phyloP scores from a whole-genome alignment of 2,329 filamentous ascomycete species.

The Dothistroma septosporum region DNA sequence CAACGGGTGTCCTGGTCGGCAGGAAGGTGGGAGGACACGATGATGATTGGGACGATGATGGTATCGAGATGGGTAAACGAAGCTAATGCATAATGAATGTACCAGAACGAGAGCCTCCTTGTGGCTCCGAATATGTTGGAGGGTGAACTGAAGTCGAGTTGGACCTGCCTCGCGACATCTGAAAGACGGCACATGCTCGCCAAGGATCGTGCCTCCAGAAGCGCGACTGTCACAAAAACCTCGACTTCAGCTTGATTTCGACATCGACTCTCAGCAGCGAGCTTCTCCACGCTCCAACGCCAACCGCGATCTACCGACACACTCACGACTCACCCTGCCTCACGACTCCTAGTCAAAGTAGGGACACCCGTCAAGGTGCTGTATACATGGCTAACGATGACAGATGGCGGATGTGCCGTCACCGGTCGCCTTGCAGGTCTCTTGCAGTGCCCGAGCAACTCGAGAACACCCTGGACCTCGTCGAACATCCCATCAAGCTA shows the following conservation, averaged over 20 bases:
- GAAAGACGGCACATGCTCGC: background rate
- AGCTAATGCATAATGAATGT: constrained; percentile 39
- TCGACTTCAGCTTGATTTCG: background rate
- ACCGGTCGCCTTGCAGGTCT: background rate
- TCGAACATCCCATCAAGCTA: background rate
- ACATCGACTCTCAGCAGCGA: too few species aligned
- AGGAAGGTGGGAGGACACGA: constrained; percentile 52
- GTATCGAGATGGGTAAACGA: constrained; percentile 66
- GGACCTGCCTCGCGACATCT: background rate
- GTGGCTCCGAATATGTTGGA: background rate
- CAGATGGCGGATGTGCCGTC: background rate
- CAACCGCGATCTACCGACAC: background rate
- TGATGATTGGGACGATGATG: constrained; percentile 39
- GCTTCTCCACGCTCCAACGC: too few species aligned
- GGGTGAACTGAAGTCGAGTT: background rate
- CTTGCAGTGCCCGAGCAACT: background rate
- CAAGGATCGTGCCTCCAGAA: background rate
- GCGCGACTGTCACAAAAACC: background rate
- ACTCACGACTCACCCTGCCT: background rate
- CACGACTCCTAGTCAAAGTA: too few species aligned
- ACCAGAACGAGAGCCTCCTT: background rate
- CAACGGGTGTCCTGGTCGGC: constrained; percentile 68
- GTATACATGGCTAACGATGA: background rate
- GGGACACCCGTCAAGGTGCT: too few species aligned
- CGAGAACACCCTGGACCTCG: background rate